Evolutionary conservation across 2,329 filamentous ascomycete genomes (phyloP).

Genomic region (Lasiodiplodia hormozganensis): DNA sequence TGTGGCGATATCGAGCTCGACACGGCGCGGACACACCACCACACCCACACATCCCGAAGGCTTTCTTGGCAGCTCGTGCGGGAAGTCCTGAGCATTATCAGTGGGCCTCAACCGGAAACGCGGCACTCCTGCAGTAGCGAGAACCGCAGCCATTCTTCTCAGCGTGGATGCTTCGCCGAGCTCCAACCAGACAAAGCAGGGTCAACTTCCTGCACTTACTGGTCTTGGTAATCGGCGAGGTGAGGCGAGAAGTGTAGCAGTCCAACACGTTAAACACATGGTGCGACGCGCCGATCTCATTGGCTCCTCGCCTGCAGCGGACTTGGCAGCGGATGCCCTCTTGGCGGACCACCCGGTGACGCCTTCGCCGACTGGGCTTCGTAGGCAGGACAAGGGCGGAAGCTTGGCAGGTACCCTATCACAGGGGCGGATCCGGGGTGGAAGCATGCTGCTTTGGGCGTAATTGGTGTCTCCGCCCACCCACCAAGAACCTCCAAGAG

Average conservation of each 20-base stretch:
- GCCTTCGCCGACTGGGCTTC: conserved; percentile 12
- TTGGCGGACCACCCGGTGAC: conserved; percentile 15
- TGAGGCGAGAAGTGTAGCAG: conserved; percentile 19
- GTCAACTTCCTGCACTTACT: not conserved
- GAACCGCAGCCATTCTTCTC: not conserved
- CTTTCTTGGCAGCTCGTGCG: not conserved
- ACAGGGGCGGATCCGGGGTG: not conserved
- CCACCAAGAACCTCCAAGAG: conserved; percentile 17
- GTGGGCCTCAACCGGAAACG: not conserved
- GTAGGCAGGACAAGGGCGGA: not conserved
- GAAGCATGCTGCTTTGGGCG: not conserved
- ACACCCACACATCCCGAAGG: not conserved
- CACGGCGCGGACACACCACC: not conserved
- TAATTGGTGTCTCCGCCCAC: not conserved
- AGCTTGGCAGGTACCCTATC: conserved; percentile 11
- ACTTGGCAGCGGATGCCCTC: conserved; percentile 21
- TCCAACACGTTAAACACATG: conserved; percentile 16
- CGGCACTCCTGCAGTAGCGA: conserved; percentile 2
- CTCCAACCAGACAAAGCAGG: not conserved
- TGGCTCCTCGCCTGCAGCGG: conserved; percentile 14
- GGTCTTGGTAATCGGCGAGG: not conserved
- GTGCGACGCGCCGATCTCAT: conserved; percentile 13
- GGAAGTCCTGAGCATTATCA: not conserved
- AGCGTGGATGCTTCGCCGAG: not conserved
- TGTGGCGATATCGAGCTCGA: conserved; percentile 7